phyloP scores from a whole-genome alignment of 2,329 filamentous ascomycete species.

The Macroventuria anomochaeta region DNA sequence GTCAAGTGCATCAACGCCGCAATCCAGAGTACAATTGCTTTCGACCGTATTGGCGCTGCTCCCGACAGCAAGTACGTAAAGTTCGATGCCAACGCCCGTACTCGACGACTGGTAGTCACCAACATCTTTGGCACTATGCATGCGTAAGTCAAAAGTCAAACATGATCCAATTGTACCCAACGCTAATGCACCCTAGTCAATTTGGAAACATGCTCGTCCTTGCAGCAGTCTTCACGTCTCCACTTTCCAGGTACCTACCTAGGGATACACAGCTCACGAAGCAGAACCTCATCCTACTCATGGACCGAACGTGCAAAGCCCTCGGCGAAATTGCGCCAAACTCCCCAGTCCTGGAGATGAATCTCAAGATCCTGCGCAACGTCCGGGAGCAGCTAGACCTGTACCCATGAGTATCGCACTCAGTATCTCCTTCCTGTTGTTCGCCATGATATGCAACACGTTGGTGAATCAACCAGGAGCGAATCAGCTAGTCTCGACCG shows the following conservation, averaged over 20 bases:
- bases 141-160: slow-evolving; percentile 30
- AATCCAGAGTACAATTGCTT: slow-evolving; percentile 83
- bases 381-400: slow-evolving; percentile 33
- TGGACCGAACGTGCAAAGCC: slow-evolving; percentile 71
- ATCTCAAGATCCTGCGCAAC: slow-evolving; percentile 73
- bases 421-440: too few species aligned
- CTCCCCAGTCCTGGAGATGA: slow-evolving; percentile 75
- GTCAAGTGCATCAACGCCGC: slow-evolving; percentile 62
- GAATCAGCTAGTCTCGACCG: too few species aligned
- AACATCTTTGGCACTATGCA: slow-evolving; percentile 70
- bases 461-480: too few species aligned
- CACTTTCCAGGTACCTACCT: slow-evolving; percentile 42
- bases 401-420: slow-evolving; percentile 6
- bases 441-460: too few species aligned
- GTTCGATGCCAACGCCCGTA: slow-evolving; percentile 63
- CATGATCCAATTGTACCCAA: not conserved
- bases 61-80: slow-evolving; percentile 31
- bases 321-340: slow-evolving; percentile 72
- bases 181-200: slow-evolving; percentile 67
- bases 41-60: slow-evolving; percentile 65
- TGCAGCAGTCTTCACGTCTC: slow-evolving; percentile 76
- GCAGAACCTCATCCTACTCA: slow-evolving; percentile 32
- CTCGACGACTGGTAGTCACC: slow-evolving; percentile 79
- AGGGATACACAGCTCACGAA: slow-evolving; percentile 33
- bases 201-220: slow-evolving; percentile 96